Percentiles rank a stretch among this genome's conserved stretches.
Conservation (phyloP, 2,329 filamentous ascomycete genomes). For the Diaporthe longicolla region DNA sequence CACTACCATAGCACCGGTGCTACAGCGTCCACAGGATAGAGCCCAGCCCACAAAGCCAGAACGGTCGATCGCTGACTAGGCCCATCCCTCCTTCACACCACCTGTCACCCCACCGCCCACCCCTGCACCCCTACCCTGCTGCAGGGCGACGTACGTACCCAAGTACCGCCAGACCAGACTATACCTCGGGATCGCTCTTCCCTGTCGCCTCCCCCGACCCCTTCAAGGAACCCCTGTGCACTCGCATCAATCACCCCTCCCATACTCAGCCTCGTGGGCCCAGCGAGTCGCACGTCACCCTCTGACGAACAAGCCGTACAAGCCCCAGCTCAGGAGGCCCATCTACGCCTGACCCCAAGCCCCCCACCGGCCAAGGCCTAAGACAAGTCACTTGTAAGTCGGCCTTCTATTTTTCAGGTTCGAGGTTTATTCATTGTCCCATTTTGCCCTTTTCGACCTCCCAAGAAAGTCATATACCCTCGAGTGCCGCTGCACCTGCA, state of each 20-base stretch:
- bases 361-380: constrained; percentile 35
- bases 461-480: constrained; percentile 41
- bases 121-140: constrained; percentile 12
- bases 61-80: constrained; percentile 41
- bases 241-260: constrained; percentile 35
- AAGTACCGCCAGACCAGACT: constrained; percentile 1
- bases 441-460: constrained; percentile 18
- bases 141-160: constrained; percentile 1
- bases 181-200: constrained; percentile 23
- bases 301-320: constrained; percentile 42
- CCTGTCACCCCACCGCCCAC: constrained; percentile 29
- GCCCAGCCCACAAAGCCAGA: constrained; percentile 39
- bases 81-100: constrained; percentile 34
- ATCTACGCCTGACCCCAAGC: constrained; percentile 40
- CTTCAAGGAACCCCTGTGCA: constrained; percentile 30
- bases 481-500: constrained; percentile 35
- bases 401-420: constrained; percentile 17
- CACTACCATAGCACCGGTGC: constrained; percentile 31
- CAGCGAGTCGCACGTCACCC: constrained; percentile 42
- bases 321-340: constrained; percentile 43
- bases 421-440: constrained; percentile 32
- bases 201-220: constrained; percentile 30
- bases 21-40: constrained; percentile 12
- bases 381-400: constrained; percentile 41
- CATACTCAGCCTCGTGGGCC: constrained; percentile 43